phyloP scores from a whole-genome alignment of 2,329 filamentous ascomycete species.

The Cephalotrichum gorgonifer region DNA sequence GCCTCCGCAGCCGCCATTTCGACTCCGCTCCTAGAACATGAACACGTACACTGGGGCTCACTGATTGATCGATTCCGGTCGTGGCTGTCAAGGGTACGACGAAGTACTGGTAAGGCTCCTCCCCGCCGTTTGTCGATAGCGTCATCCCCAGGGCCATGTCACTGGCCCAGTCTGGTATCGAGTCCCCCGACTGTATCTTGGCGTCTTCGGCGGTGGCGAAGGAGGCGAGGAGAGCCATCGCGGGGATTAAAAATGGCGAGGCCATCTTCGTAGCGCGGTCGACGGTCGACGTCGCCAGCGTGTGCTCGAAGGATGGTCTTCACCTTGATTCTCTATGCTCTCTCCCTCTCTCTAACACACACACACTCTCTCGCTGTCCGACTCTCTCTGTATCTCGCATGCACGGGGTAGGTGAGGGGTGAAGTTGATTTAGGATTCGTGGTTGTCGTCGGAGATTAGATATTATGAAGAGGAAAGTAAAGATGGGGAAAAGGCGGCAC shows the following conservation, averaged over 20 bases:
- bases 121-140: conserved; percentile 16
- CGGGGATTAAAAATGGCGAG: conserved; percentile 16
- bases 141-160: conserved; percentile 30
- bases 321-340: not conserved
- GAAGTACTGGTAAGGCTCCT: conserved; percentile 20
- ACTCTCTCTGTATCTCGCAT: not conserved
- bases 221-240: conserved; percentile 19
- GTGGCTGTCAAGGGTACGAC: conserved; percentile 33
- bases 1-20: too few species aligned
- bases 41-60: conserved; percentile 19
- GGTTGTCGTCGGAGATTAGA: not conserved
- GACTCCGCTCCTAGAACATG: not conserved
- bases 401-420: not conserved
- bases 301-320: conserved; percentile 6
- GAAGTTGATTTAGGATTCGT: not conserved
- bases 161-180: conserved; percentile 26
- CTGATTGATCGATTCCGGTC: not conserved
- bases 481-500: conserved; percentile 7
- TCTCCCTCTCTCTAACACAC: not conserved
- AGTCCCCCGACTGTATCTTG: conserved; percentile 17
- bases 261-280: conserved; percentile 20
- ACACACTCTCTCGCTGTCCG: too few species aligned
- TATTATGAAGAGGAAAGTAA: conserved; percentile 8
- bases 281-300: conserved; percentile 26
- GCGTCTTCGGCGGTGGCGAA: conserved; percentile 22